Evolutionary conservation across 2,329 filamentous ascomycete species (phyloP), one percentile per base, ranked within the genome.

Genomic region (Sclerotinia subarctica): DNA sequence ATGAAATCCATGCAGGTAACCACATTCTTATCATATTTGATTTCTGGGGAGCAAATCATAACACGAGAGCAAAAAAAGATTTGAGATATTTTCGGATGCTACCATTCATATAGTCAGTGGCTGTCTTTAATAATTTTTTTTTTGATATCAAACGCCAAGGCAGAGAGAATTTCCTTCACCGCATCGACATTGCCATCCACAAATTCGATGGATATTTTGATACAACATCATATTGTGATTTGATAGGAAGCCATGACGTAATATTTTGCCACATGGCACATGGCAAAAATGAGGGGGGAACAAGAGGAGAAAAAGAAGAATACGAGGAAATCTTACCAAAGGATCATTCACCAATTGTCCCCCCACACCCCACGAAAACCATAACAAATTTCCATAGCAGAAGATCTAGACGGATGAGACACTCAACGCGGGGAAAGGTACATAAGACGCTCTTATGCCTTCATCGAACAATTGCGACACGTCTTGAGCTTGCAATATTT

Each of bases 401-500:
- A 44, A 38, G 44, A 52, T 62, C 29, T 32, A 67, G 47, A 67
- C 2, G 8, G 38, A 44, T 21, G n/a, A 53, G 47, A 29, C 19
- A 10, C 17, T 29, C 60, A 64, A 54, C 42, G 17, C 17, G 24
- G 24, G 35, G 17, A 13, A 17, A 17, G 13, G 24, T 26, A 17
- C 15, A 5, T 17, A 26, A 64, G 52, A 57, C 21, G 19, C 38
- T 2, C 29, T 73, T 70, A 77, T 56, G 69, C 74, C 62, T 77
- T 77, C 70, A 72, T 74, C 46, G 74, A 72, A 60, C 88, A 90
- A 35, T 82, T 79, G 64, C 86, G 82, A 77, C 88, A 90, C 42
- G 85, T 83, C 78, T 90, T 87, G 63, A 89, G 79, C 77, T 88
- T 87, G 84, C 88, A 91, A 77, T 88, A 89, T 70, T 83, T 81